These are phyloP conservation scores for Lachancea fermentati DNA, from an alignment of 805 yeast genomes.

Conservation along the genomic window DNA sequence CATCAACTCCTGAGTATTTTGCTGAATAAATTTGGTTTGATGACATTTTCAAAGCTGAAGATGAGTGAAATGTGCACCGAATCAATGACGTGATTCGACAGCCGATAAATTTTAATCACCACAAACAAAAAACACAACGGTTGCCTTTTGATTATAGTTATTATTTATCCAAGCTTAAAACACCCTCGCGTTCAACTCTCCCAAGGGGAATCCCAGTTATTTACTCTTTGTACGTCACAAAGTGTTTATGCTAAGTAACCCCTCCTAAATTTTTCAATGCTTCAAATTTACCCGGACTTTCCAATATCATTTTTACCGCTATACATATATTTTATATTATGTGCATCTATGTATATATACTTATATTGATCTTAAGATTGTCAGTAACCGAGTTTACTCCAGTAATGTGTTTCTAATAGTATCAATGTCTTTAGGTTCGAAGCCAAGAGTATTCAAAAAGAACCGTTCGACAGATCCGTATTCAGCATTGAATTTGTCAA, in stretches of 20 bases:
- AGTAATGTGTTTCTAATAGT: slow-evolving; percentile 33
- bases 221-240: not conserved
- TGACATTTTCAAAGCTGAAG: slow-evolving; percentile 10
- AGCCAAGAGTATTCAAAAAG: slow-evolving; percentile 38
- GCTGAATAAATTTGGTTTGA: slow-evolving; percentile 57
- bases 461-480: slow-evolving; percentile 54
- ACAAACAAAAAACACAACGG: not conserved
- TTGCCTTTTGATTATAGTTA: not conserved
- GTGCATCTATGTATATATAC: too few species aligned
- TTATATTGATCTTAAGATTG: too few species aligned
- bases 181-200: not conserved
- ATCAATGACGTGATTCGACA: not conserved
- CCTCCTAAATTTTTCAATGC: not conserved
- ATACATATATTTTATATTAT: too few species aligned
- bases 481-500: slow-evolving; percentile 44
- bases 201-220: not conserved
- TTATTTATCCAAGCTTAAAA: not conserved
- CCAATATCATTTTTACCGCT: not conserved
- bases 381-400: slow-evolving; percentile 9
- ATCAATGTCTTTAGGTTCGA: slow-evolving; percentile 41
- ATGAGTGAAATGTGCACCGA: not conserved
- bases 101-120: not conserved
- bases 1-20: slow-evolving; percentile 75
- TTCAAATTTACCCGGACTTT: not conserved
- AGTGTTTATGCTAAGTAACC: not conserved